Conservation (phyloP, 208 protist species). For the Wallacemonas sp. region DNA sequence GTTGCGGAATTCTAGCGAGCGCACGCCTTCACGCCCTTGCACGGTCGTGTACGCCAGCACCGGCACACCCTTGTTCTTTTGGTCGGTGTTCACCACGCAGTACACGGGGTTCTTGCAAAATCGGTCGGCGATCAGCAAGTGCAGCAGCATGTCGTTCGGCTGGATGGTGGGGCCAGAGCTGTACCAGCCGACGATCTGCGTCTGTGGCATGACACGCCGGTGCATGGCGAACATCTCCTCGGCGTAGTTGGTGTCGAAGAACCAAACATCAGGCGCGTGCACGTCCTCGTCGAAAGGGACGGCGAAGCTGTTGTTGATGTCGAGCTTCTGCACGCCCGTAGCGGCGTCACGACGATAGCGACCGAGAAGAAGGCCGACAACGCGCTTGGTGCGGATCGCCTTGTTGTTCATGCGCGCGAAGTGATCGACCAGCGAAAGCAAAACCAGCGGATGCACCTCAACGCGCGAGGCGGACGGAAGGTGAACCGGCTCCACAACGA, state of each 20-base stretch:
- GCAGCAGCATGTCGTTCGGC: constrained; percentile 96
- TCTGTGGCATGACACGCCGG: constrained; percentile 98
- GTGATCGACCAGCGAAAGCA: constrained; percentile 99
- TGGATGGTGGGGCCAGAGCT: constrained; percentile 97
- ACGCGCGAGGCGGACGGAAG: constrained; percentile 77
- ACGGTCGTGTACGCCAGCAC: constrained; percentile 92
- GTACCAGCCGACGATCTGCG: constrained; percentile 99
- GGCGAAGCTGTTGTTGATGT: constrained; percentile 98
- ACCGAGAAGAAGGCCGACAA: constrained; percentile 98
- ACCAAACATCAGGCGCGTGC: constrained; percentile 97
- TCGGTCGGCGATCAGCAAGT: constrained; percentile 94
- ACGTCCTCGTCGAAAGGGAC: constrained; percentile 99
- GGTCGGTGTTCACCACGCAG: constrained; percentile 92
- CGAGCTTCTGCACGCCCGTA: constrained; percentile 61
- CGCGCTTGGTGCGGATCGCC: constrained; percentile 92
- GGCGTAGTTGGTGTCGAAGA: constrained; percentile 96
- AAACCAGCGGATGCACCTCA: constrained; percentile 98
- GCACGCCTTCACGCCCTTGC: constrained; percentile 71
- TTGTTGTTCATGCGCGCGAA: constrained; percentile 97
- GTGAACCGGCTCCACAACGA: constrained; percentile 28
- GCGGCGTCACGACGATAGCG: constrained; percentile 52
- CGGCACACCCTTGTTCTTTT: constrained; percentile 87
- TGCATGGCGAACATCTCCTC: constrained; percentile 99
- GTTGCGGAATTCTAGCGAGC: constrained; percentile 89
- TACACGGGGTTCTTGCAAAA: constrained; percentile 94